Percentiles rank a stretch among this genome's conserved stretches.
These are phyloP conservation scores for Yamadazyma ubonensis DNA, from an alignment of 805 yeast species.

Conservation along the genomic window DNA sequence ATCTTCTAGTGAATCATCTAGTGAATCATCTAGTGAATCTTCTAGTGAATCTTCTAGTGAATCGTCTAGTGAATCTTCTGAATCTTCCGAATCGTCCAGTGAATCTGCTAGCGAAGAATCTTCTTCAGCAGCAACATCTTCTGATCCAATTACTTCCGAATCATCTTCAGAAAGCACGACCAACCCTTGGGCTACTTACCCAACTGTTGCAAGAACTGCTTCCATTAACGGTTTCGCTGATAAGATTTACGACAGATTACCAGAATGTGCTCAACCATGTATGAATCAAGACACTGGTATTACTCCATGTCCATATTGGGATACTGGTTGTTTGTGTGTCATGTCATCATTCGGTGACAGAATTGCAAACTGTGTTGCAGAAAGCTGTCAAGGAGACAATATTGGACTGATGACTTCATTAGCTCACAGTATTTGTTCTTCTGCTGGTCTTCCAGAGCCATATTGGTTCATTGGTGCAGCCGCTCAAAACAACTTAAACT, in stretches of 20 bases:
- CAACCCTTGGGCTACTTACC: conserved; percentile 30
- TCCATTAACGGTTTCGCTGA: conserved; percentile 44
- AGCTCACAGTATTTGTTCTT: conserved; percentile 28
- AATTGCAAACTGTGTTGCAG: conserved; percentile 37
- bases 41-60: too few relatives aligned
- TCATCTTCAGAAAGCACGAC: conserved; percentile 18
- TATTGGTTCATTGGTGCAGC: conserved; percentile 30
- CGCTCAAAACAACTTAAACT: conserved; percentile 20
- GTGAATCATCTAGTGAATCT: too few relatives aligned
- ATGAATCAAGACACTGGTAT: conserved; percentile 28
- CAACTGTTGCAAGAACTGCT: conserved; percentile 38
- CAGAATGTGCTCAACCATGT: conserved; percentile 38
- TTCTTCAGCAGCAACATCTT: too few relatives aligned
- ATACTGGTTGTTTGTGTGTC: conserved; percentile 45
- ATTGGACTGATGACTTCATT: conserved; percentile 24
- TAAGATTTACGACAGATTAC: conserved; percentile 25
- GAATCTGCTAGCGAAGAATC: neutral
- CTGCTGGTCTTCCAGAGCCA: conserved; percentile 28
- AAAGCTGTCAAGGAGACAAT: conserved; percentile 33
- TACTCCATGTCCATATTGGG: conserved; percentile 48
- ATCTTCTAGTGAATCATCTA: too few relatives aligned
- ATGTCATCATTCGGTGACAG: conserved; percentile 31
- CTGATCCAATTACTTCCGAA: conserved; percentile 16
- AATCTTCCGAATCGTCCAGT: neutral
- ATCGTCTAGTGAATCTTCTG: neutral